Evolutionary conservation across 768 basidiomycete species (phyloP).

Genomic region (Tylopilus sp.): DNA sequence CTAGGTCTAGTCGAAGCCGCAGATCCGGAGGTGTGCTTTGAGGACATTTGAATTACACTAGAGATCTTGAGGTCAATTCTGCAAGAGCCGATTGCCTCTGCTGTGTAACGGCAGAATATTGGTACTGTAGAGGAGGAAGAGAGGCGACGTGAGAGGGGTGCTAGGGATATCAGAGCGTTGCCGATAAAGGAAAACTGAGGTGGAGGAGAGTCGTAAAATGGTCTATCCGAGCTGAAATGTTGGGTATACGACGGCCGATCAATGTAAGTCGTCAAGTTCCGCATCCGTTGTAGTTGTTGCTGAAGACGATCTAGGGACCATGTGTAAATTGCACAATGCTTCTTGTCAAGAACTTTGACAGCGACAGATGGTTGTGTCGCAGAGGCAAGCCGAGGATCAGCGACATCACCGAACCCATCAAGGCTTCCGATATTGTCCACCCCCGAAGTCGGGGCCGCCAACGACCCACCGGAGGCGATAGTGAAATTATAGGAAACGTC

Average conservation of each 20-base stretch:
- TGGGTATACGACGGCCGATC: conserved; percentile 91
- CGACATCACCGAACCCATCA: conserved; percentile 89
- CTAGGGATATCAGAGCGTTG: conserved; percentile 77
- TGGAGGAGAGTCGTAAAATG: conserved; percentile 86
- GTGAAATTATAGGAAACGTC: conserved; percentile 91
- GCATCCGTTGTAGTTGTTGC: conserved; percentile 90
- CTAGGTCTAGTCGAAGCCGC: conserved; percentile 67
- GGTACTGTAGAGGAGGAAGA: conserved; percentile 76
- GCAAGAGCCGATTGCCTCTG: conserved; percentile 95
- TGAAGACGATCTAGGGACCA: conserved; percentile 91
- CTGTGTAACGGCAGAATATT: conserved; percentile 90
- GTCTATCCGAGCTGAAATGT: conserved; percentile 91
- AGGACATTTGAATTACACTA: conserved; percentile 56
- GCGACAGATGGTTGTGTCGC: conserved; percentile 79
- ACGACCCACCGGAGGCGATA: conserved; percentile 76
- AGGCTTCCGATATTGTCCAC: conserved; percentile 84
- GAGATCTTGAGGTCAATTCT: conserved; percentile 80
- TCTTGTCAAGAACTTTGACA: conserved; percentile 88
- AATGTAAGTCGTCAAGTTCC: conserved; percentile 85
- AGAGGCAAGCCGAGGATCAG: conserved; percentile 75
- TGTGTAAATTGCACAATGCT: conserved; percentile 80
- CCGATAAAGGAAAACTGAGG: conserved; percentile 94
- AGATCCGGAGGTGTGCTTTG: conserved; percentile 60
- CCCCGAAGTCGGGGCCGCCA: conserved; percentile 77
- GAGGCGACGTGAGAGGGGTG: conserved; percentile 72